These are phyloP conservation scores for Fusarium udum DNA, from an alignment of 2,329 filamentous ascomycete species.

Conservation along the genomic window DNA sequence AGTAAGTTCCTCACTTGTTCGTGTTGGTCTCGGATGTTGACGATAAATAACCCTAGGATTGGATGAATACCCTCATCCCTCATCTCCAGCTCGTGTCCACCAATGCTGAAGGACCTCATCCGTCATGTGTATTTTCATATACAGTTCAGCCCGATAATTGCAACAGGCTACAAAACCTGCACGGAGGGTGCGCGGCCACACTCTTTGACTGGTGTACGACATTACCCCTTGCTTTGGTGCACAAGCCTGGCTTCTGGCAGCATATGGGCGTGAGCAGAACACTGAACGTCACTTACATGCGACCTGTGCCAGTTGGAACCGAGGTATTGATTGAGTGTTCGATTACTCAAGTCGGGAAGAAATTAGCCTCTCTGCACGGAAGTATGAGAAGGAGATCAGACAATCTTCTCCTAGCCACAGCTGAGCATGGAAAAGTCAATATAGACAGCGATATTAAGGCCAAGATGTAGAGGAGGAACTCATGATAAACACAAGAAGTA, in stretches of 20 bases:
- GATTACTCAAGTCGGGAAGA: slow-evolving; percentile 65
- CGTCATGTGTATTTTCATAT: slow-evolving; percentile 56
- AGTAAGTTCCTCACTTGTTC: slow-evolving; percentile 35
- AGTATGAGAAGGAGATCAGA: slow-evolving; percentile 63
- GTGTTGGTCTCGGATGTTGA: not conserved
- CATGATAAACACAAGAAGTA: not conserved
- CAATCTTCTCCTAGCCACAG: slow-evolving; percentile 63
- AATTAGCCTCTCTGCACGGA: slow-evolving; percentile 62
- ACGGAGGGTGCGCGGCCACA: slow-evolving; percentile 71
- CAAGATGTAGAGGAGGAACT: slow-evolving; percentile 16
- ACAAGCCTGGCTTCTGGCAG: slow-evolving; percentile 68
- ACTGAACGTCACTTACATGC: slow-evolving; percentile 73
- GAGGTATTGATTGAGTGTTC: slow-evolving; percentile 65
- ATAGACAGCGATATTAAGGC: slow-evolving; percentile 58
- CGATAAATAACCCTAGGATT: slow-evolving; percentile 50
- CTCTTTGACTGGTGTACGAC: slow-evolving; percentile 75
- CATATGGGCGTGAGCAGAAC: slow-evolving; percentile 71
- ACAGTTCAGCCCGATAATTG: slow-evolving; percentile 61
- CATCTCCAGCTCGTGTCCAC: slow-evolving; percentile 51
- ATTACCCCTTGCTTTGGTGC: slow-evolving; percentile 64
- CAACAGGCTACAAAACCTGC: slow-evolving; percentile 65
- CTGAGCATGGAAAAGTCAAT: slow-evolving; percentile 73
- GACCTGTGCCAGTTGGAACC: slow-evolving; percentile 64
- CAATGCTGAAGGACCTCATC: slow-evolving; percentile 50
- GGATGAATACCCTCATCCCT: slow-evolving; percentile 55